phyloP scores from a whole-genome alignment of 768 basidiomycete genomes.

The Coprinellus micaceus region DNA sequence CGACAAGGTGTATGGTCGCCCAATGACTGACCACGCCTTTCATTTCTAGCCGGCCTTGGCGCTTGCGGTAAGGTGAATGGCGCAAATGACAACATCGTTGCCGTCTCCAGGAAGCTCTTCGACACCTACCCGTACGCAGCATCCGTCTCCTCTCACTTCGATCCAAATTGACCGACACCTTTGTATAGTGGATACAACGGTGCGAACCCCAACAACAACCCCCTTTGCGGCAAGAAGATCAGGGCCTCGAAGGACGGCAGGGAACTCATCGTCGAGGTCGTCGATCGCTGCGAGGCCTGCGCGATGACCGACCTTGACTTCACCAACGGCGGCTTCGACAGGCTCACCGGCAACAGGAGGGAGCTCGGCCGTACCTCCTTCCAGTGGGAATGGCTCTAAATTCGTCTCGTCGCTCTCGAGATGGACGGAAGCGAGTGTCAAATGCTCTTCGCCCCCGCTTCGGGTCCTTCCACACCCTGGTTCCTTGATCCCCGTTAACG shows the following conservation, averaged over 20 bases:
- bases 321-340: constrained; percentile 52
- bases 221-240: constrained; percentile 57
- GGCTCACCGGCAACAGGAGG: constrained; percentile 37
- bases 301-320: constrained; percentile 53
- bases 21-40: constrained; percentile 6
- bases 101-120: constrained; percentile 53
- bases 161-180: background rate
- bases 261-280: constrained; percentile 47
- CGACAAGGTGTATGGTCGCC: background rate
- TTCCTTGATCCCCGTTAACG: background rate
- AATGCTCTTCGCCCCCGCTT: background rate
- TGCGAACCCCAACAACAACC: constrained; percentile 71
- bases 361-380: constrained; percentile 50
- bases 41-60: constrained; percentile 49
- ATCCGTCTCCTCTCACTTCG: background rate
- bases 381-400: constrained; percentile 47
- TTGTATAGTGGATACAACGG: constrained; percentile 47
- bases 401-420: constrained; percentile 5
- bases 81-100: constrained; percentile 51
- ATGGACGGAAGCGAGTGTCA: background rate
- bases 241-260: no score
- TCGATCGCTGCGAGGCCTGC: constrained; percentile 66
- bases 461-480: background rate
- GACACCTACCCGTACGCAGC: constrained; percentile 57
- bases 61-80: constrained; percentile 59